Conservation (phyloP, 1,139 yeast genomes). For the Saccharomyces pastorianus region DNA sequence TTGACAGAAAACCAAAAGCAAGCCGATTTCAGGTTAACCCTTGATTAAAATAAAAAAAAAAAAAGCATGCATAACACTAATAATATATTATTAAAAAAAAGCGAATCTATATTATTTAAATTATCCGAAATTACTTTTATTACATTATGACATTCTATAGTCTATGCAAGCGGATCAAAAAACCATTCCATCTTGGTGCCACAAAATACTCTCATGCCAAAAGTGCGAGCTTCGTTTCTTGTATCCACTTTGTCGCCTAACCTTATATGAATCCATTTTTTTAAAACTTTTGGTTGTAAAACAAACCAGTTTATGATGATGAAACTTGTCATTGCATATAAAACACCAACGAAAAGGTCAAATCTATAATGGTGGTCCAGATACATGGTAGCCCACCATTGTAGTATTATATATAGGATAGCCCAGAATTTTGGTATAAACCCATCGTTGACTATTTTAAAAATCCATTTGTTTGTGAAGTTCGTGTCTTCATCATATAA, state of each 20-base stretch:
- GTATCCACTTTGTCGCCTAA: conserved; percentile 30
- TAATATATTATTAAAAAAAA: not conserved
- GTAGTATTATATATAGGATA: conserved; percentile 40
- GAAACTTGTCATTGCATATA: conserved; percentile 43
- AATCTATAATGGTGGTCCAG: conserved; percentile 65
- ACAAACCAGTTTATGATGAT: conserved; percentile 33
- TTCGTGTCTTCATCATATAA: conserved; percentile 14
- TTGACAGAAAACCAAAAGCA: not conserved
- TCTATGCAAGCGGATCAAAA: conserved; percentile 42
- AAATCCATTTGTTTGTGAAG: conserved; percentile 17
- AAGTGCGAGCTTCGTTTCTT: conserved; percentile 37
- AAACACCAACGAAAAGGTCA: conserved; percentile 48
- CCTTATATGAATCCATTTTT: conserved; percentile 27
- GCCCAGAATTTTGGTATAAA: conserved; percentile 31
- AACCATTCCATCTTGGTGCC: conserved; percentile 40
- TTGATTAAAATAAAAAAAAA: not conserved
- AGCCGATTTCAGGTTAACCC: not conserved
- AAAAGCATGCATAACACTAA: not conserved
- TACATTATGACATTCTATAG: not conserved
- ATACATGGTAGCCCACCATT: conserved; percentile 73
- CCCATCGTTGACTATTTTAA: conserved; percentile 20
- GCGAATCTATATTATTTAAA: not conserved
- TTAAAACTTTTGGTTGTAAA: conserved; percentile 26
- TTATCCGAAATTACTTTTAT: not conserved
- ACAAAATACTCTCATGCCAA: conserved; percentile 55